Base-by-base conservation (phyloP, 495 filamentous ascomycete species). In the Tuber brumale region DNA sequence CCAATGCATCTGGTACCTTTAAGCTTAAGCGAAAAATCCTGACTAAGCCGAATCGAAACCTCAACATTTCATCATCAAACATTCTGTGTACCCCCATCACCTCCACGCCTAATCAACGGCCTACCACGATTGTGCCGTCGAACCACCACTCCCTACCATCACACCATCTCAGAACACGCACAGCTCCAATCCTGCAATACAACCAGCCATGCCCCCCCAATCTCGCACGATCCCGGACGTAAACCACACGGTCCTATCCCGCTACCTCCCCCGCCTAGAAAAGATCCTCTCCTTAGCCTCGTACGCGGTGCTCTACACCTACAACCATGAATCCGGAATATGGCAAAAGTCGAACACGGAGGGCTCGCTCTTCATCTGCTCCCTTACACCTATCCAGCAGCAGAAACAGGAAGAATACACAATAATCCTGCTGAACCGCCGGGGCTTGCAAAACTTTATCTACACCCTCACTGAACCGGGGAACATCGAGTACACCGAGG, bases 341-440 rank as follows among this genome's bases (percentile, higher is more conserved):
- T 81, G 80, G 80, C 70, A 74, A 31, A 81, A 80, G 69, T 71
- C 76, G 71, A 71, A 76, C 39, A 74, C 81, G 27, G 80, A 81
- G 70, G 80, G 80, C 42, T 81, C 80, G 10, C 57, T 81, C 41
- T 81, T 81, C 69, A 75, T 81, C 43, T 76, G 74, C 74, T 73
- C 57, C 39, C 81, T 72, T 57, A 46, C 73, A 41, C 72, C 72
- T 57, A 79, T 57, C 42, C 88, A 88, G 93, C 88, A 95, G 93
- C 77, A 92, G 94, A 85, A 96, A 3, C 97, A 70, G 2, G 76
- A 83, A n/a, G 76, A 77, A 69, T 83, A 82, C 73, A 78, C 76
- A 42, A 78, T 85, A 18, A 76, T 85, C 35, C 76, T 85, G 18
- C 76, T 85, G n/a, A 84, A 84, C 72, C 77, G 84, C 21, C 81